phyloP scores from a whole-genome alignment of 2,329 filamentous ascomycete species.

The Fusarium verrucosum region DNA sequence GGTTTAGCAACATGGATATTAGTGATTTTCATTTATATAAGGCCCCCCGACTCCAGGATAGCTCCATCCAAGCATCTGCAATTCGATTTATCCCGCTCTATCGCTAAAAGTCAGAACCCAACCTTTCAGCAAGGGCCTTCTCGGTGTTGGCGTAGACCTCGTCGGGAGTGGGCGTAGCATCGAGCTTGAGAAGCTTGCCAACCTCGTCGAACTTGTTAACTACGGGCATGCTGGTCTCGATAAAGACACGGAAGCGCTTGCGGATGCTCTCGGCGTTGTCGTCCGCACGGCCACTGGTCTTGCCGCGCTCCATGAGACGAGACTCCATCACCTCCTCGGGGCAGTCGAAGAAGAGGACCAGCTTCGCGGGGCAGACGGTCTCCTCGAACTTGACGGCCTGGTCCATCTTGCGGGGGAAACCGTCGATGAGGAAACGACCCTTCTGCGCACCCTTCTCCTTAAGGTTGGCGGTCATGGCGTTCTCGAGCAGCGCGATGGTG shows the following conservation, averaged over 20 bases:
- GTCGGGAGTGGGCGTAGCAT: conserved; percentile 74
- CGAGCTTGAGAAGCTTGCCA: conserved; percentile 81
- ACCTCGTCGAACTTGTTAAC: conserved; percentile 83
- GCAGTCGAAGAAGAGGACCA: conserved; percentile 95
- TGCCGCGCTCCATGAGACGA: conserved; percentile 84
- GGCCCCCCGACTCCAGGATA: conserved; percentile 19
- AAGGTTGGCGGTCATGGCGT: conserved; percentile 83
- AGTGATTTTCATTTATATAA: conserved; percentile 22
- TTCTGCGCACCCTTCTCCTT: conserved; percentile 58
- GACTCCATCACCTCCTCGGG: conserved; percentile 88
- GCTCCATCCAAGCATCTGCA: conserved; percentile 23
- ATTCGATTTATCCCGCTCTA: conserved; percentile 8
- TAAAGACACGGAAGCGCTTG: conserved; percentile 94
- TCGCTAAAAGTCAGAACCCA: conserved; percentile 53
- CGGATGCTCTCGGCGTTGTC: conserved; percentile 96
- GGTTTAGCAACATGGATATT: conserved; percentile 18
- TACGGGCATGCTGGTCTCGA: conserved; percentile 97
- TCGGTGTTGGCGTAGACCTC: conserved; percentile 65
- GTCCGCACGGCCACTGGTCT: conserved; percentile 90
- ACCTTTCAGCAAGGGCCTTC: conserved; percentile 58
- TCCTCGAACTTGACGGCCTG: conserved; percentile 95
- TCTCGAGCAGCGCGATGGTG: conserved; percentile 91
- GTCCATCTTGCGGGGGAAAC: conserved; percentile 97
- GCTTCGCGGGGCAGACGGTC: conserved; percentile 81
- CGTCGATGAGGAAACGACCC: conserved; percentile 78